Base-by-base conservation (phyloP, 768 basidiomycete species). In the Boletus edulis region DNA sequence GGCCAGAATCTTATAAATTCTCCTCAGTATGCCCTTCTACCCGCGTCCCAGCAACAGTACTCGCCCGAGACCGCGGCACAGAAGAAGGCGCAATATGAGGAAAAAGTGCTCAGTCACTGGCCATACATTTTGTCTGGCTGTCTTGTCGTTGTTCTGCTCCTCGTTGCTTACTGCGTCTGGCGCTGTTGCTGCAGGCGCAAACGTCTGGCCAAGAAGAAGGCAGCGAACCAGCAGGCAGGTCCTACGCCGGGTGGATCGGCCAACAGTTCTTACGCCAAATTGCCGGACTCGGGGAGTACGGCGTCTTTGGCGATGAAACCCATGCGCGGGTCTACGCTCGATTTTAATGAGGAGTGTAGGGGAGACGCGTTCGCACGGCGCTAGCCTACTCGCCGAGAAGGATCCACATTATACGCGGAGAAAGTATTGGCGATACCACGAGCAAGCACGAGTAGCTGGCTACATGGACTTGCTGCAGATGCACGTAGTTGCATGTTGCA, bases 81-180 rank as follows among this genome's bases (percentile, higher is more conserved):
- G 69, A 85, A 86, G 73, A 87, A 88, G 73, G 78, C 84, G 49
- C 74, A 75, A 55, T 81, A 83, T 59, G 80, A 83, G 63, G 85
- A 84, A 67, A 73, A 77, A 74, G 74, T 84, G 38, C 77, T 85
- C 62, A 86, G 83, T 63, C 85, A 77, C 55, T 90, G 85, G 89
- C 87, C 84, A 4, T 87, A 86, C 65, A 87, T 88, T 64, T 76
- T 86, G 42, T 57, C 75, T 10, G 88, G 85, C 37, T 81, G 82
- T 57, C 72, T 90, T 27, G 68, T 77, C 3, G 69, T 83, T 55
- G 67, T 83, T 24, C 50, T 78, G 32, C 59, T 82, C 42, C 59
- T 79, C 31, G 53, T 78, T 32, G 80, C 79, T 11, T 73, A 76
- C 51, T 78, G 79, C 56, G 60, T 86, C 22, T 87, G 83, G 81